Evolutionary conservation across 2,329 filamentous ascomycete genomes (phyloP).

Genomic region (Fusarium bactridioides): DNA sequence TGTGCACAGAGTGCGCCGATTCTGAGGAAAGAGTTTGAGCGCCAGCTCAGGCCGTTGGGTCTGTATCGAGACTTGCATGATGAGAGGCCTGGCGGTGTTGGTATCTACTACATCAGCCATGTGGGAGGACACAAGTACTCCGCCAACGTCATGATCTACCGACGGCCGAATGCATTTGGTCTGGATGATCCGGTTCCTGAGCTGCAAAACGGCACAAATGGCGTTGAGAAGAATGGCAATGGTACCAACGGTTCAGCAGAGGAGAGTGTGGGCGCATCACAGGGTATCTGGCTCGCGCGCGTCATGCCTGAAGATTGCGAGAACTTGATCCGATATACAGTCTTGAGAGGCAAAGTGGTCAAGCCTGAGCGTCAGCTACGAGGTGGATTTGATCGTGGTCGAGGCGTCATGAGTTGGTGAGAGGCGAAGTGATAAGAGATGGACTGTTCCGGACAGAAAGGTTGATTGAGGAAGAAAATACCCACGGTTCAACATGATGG

Average conservation of each 20-base stretch:
- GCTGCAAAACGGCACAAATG: conserved; percentile 42
- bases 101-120: conserved; percentile 95
- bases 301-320: conserved; percentile 90
- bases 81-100: conserved; percentile 87
- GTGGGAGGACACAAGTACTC: conserved; percentile 97
- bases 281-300: conserved; percentile 92
- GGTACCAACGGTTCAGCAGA: conserved; percentile 31
- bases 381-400: conserved; percentile 87
- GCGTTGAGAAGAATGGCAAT: conserved; percentile 31
- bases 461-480: conserved; percentile 1
- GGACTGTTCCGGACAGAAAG: neutral
- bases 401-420: conserved; percentile 87
- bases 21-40: conserved; percentile 86
- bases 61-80: conserved; percentile 89
- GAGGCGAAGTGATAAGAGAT: neutral
- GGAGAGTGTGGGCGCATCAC: conserved; percentile 69
- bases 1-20: conserved; percentile 94
- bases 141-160: conserved; percentile 93
- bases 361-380: conserved; percentile 87
- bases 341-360: conserved; percentile 92
- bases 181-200: conserved; percentile 52
- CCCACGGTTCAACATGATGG: neutral
- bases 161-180: conserved; percentile 67
- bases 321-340: conserved; percentile 87
- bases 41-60: conserved; percentile 84